Conservation (phyloP, 2,329 filamentous ascomycete species). For the Xylariaceae sp. region DNA sequence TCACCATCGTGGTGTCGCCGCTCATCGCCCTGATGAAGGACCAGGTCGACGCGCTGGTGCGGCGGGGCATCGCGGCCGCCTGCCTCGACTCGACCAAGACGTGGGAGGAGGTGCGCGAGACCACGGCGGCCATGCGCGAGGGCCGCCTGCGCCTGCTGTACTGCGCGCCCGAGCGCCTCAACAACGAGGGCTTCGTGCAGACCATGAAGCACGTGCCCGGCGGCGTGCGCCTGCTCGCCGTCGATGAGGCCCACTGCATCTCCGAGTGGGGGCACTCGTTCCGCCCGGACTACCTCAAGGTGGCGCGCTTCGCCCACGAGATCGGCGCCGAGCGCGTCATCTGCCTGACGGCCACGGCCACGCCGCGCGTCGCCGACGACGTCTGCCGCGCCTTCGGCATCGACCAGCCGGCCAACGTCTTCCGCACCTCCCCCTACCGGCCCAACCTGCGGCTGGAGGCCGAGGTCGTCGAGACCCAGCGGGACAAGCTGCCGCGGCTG, state of each 20-base stretch:
- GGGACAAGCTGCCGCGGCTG: conserved; percentile 38
- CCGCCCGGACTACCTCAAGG: conserved; percentile 21
- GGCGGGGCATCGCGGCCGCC: conserved; percentile 43
- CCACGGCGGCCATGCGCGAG: conserved; percentile 30
- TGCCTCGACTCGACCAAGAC: conserved; percentile 50
- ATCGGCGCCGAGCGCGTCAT: conserved; percentile 50
- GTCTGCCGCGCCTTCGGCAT: conserved; percentile 47
- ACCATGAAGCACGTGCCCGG: conserved; percentile 46
- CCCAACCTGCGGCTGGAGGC: conserved; percentile 50
- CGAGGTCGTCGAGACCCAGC: conserved; percentile 31
- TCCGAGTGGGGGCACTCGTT: conserved; percentile 37
- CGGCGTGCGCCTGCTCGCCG: conserved; percentile 47
- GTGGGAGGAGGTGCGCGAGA: conserved; percentile 34
- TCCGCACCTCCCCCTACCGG: conserved; percentile 51
- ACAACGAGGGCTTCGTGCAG: conserved; percentile 53
- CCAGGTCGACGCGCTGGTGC: conserved; percentile 47
- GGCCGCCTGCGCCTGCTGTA: conserved; percentile 48
- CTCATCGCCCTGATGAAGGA: conserved; percentile 54
- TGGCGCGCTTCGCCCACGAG: conserved; percentile 48
- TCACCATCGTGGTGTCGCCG: conserved; percentile 50
- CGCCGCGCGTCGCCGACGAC: conserved; percentile 46
- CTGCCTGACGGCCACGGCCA: conserved; percentile 54
- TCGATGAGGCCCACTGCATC: conserved; percentile 53
- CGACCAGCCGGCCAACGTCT: conserved; percentile 39
- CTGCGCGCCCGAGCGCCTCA: conserved; percentile 51